Evolutionary conservation across 495 filamentous ascomycete species (phyloP).

Genomic region (Trichoderma gamsii): DNA sequence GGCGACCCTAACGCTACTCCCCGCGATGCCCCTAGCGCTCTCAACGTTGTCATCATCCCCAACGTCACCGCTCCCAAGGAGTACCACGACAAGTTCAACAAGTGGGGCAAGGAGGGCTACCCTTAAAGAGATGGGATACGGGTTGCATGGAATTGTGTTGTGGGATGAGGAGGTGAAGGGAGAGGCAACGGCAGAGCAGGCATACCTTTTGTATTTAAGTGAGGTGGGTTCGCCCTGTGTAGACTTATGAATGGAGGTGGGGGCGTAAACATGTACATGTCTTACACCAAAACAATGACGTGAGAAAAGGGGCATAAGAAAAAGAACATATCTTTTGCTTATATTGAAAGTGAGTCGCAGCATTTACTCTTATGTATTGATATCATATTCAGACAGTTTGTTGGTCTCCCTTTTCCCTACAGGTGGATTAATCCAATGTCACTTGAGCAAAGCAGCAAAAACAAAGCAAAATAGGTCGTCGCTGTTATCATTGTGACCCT

Average conservation of each 20-base stretch:
- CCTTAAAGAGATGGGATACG: conserved; percentile 1
- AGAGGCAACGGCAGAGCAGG: neutral
- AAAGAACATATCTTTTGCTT: neutral
- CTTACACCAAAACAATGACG: neutral
- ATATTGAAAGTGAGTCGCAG: neutral
- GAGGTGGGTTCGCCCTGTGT: conserved; percentile 6
- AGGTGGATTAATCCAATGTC: no score
- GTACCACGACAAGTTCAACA: conserved; percentile 94
- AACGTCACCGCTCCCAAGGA: conserved; percentile 87
- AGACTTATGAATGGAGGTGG: conserved; percentile 1
- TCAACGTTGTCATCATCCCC: conserved; percentile 90
- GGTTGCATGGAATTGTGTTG: neutral
- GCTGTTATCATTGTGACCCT: no score
- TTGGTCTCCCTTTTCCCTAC: no score
- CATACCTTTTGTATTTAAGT: conserved; percentile 7
- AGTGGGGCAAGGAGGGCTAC: conserved; percentile 88
- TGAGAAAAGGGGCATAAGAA: neutral
- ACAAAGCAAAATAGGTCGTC: no score
- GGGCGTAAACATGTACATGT: neutral
- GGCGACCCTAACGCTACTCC: conserved; percentile 69
- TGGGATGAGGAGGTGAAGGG: neutral
- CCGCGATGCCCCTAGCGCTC: conserved; percentile 85
- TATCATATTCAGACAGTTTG: neutral
- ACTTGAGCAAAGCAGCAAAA: no score
- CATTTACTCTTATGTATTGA: neutral